phyloP scores from a whole-genome alignment of 345 rosid genomes.

The Salix viminalis region DNA sequence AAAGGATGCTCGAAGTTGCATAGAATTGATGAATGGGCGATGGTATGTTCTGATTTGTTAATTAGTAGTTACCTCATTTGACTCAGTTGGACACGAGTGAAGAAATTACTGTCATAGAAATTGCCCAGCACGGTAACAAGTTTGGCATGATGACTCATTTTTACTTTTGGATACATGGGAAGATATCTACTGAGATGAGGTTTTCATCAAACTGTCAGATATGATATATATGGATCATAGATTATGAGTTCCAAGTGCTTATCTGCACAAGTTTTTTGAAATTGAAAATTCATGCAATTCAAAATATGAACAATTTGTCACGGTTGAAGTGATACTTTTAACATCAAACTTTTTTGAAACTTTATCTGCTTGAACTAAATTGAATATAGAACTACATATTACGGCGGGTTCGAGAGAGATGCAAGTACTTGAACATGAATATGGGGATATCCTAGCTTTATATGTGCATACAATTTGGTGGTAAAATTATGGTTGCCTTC shows the following conservation, averaged over 20 bases:
- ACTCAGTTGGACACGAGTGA: not conserved
- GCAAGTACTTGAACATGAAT: not conserved
- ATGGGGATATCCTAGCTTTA: not conserved
- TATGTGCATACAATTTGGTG: too few relatives aligned
- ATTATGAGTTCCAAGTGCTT: not conserved
- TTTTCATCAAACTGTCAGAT: not conserved
- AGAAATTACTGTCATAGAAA: not conserved
- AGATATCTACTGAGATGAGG: not conserved
- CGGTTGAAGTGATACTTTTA: not conserved
- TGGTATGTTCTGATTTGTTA: conserved; percentile 43
- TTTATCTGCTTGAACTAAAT: not conserved
- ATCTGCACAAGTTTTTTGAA: not conserved
- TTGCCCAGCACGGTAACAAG: not conserved
- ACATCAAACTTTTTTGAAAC: not conserved
- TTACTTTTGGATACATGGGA: not conserved
- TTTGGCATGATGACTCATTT: not conserved
- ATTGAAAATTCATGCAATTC: not conserved
- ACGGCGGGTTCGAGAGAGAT: not conserved
- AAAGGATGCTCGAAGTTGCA: conserved; percentile 80
- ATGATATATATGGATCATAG: not conserved
- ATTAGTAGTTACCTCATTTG: not conserved
- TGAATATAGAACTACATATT: not conserved
- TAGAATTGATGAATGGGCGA: conserved; percentile 88
- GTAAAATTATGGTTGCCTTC: too few relatives aligned
- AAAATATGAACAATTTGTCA: not conserved